These are phyloP conservation scores for Boechera divaricarpa DNA, from an alignment of 345 rosid genomes.

Conservation along the genomic window DNA sequence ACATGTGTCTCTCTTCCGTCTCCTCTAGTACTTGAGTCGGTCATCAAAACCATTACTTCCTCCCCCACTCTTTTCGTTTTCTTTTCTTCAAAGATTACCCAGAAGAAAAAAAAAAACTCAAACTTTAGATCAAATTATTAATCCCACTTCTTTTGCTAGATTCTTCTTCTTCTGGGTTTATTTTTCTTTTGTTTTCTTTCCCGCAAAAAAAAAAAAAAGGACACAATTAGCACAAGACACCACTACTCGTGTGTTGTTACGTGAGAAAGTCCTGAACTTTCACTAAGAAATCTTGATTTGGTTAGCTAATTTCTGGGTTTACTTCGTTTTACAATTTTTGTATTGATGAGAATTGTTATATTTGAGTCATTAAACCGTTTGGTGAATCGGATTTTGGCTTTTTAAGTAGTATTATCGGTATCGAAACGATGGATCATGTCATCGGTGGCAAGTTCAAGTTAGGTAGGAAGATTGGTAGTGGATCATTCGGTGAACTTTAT, in stretches of 20 bases:
- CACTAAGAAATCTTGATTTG: background rate
- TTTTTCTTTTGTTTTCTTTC: too few species aligned
- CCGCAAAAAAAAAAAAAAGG: too few species aligned
- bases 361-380: too few species aligned
- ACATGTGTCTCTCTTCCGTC: slow-evolving; percentile 9
- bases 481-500: slow-evolving; percentile 83
- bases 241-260: background rate
- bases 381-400: slow-evolving; percentile 22
- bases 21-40: slow-evolving; percentile 2
- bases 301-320: background rate
- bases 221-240: background rate
- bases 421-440: slow-evolving; percentile 55
- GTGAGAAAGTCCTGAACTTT: background rate
- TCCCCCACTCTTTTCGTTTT: background rate
- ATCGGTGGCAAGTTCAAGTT: slow-evolving; percentile 82
- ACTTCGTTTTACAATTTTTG: background rate
- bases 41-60: slow-evolving; percentile 17
- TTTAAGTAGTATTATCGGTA: background rate
- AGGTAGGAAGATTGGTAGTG: slow-evolving; percentile 85
- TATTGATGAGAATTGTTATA: background rate
- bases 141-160: background rate
- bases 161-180: background rate
- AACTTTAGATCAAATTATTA: slow-evolving; percentile 12
- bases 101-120: background rate
- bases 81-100: slow-evolving; percentile 28